Conservation (phyloP, 1,284 basidiomycete species). For the Polyporus tsugae region DNA sequence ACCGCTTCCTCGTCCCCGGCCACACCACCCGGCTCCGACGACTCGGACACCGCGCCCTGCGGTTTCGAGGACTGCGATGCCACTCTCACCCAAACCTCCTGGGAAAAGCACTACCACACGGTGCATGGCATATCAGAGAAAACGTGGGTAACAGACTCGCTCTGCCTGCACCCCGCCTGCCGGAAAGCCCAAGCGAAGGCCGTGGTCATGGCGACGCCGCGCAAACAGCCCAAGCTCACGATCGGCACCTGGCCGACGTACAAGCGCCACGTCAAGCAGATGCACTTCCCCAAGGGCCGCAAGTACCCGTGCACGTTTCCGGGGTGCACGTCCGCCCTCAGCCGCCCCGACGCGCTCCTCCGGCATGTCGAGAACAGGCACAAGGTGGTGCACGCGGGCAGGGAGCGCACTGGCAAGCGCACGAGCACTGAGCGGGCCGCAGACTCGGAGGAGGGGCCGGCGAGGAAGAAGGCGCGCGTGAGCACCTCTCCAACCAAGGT, state of each 20-base stretch:
- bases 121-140: background rate
- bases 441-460: background rate
- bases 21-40: background rate
- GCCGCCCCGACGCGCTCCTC: conserved; percentile 1
- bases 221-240: background rate
- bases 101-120: background rate
- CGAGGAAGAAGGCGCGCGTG: conserved; percentile 1
- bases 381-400: background rate
- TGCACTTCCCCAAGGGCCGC: conserved; percentile 7
- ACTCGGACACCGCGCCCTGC: conserved; percentile 6
- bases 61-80: background rate
- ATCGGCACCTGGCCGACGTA: conserved; percentile 6
- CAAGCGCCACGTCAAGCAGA: conserved; percentile 8
- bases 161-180: conserved; percentile 10
- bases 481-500: background rate
- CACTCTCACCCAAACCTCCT: background rate
- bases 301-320: background rate
- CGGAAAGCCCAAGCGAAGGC: background rate
- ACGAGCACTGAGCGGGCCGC: background rate
- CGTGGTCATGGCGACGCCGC: background rate
- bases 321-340: background rate
- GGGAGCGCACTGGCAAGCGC: background rate
- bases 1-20: background rate
- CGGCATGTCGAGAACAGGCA: conserved; percentile 5
- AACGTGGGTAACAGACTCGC: background rate